Percentiles rank a stretch among this genome's conserved stretches.
phyloP scores from a whole-genome alignment of 805 yeast species.

The Monosporozyma siamensis region DNA sequence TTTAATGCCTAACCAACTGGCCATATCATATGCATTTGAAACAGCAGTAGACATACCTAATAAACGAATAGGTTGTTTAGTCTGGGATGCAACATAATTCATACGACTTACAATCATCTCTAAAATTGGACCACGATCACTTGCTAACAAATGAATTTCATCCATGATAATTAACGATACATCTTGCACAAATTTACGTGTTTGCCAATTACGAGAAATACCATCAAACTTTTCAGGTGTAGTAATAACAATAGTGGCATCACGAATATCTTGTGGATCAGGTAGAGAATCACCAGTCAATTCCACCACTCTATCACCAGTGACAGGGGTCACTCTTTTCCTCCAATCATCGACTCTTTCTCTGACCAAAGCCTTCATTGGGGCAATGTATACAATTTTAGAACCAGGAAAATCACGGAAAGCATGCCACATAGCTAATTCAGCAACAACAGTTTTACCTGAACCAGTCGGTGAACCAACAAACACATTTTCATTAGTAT shows the following conservation, averaged over 20 bases:
- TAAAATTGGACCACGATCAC: conserved; percentile 95
- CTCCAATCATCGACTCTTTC: conserved; percentile 91
- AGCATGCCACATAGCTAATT: conserved; percentile 95
- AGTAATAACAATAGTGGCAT: conserved; percentile 82
- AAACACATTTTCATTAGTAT: conserved; percentile 68
- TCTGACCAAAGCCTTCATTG: conserved; percentile 88
- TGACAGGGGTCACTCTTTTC: conserved; percentile 74
- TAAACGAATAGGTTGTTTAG: conserved; percentile 81
- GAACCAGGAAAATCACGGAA: conserved; percentile 71
- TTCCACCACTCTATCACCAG: conserved; percentile 81
- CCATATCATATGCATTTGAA: conserved; percentile 87
- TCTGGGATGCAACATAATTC: conserved; percentile 45
- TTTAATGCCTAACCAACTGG: conserved; percentile 86
- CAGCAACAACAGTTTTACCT: conserved; percentile 96
- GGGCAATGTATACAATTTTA: conserved; percentile 88
- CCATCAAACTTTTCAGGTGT: conserved; percentile 98
- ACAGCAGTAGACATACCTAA: conserved; percentile 90
- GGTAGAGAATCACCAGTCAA: conserved; percentile 93
- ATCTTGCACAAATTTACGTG: conserved; percentile 78
- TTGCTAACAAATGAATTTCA: conserved; percentile 92
- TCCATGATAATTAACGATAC: conserved; percentile 85
- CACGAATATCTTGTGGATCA: conserved; percentile 66
- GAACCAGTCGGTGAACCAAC: conserved; percentile 99
- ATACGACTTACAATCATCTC: conserved; percentile 92
- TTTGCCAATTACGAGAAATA: conserved; percentile 80